These are phyloP conservation scores for Exophiala bonariae DNA, from an alignment of 2,329 filamentous ascomycete species.

Conservation along the genomic window DNA sequence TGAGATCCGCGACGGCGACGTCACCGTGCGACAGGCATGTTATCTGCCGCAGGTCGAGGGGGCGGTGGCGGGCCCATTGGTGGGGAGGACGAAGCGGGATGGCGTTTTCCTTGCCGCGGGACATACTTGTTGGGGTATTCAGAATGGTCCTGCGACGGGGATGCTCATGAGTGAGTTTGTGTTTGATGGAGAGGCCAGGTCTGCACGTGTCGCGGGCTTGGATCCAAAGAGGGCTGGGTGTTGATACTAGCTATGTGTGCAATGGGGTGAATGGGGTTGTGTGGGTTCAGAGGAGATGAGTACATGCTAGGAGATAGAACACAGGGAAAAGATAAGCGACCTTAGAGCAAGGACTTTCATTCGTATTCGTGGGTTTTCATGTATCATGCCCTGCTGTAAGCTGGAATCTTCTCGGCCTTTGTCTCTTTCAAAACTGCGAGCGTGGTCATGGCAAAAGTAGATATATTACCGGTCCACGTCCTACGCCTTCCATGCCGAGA, in stretches of 20 bases:
- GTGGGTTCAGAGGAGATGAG: too few relatives aligned
- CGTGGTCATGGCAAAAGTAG: too few relatives aligned
- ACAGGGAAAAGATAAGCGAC: too few relatives aligned
- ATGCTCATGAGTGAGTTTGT: conserved; percentile 78
- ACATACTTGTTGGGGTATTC: conserved; percentile 97
- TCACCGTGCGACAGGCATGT: conserved; percentile 82
- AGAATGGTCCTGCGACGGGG: conserved; percentile 88
- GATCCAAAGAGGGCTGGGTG: conserved; percentile 63
- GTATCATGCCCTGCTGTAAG: too few relatives aligned
- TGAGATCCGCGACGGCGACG: conserved; percentile 64
- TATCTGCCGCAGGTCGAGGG: conserved; percentile 77
- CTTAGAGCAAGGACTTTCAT: too few relatives aligned
- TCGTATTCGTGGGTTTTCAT: too few relatives aligned
- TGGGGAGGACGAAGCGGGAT: conserved; percentile 71
- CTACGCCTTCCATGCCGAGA: conserved; percentile 38
- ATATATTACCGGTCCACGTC: too few relatives aligned
- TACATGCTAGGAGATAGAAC: too few relatives aligned
- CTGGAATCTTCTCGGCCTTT: too few relatives aligned
- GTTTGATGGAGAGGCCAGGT: conserved; percentile 69
- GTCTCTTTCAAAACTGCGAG: too few relatives aligned
- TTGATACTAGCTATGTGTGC: too few relatives aligned
- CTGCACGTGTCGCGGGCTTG: conserved; percentile 64
- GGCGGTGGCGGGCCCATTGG: conserved; percentile 62
- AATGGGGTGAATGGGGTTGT: too few relatives aligned
- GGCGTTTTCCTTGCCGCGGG: conserved; percentile 82